Conservation (phyloP, 2,329 filamentous ascomycete genomes). For the Tolypocladium inflatum region DNA sequence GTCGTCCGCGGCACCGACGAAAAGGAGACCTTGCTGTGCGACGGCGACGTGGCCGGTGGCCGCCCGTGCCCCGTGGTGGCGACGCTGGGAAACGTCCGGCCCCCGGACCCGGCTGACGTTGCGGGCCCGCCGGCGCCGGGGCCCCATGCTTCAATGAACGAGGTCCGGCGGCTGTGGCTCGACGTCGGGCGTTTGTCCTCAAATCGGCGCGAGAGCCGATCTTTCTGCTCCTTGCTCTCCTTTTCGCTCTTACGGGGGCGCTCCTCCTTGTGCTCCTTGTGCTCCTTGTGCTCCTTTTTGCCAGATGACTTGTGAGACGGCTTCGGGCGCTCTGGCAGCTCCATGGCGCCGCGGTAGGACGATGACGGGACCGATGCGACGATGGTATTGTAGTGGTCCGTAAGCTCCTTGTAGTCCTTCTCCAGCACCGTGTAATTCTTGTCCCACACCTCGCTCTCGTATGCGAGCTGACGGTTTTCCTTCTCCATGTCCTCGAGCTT, state of each 20-base stretch:
- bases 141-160: constrained; percentile 25
- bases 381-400: constrained; percentile 17
- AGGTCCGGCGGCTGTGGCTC: constrained; percentile 15
- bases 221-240: constrained; percentile 20
- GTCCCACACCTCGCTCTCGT: constrained; percentile 4
- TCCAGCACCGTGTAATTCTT: constrained; percentile 15
- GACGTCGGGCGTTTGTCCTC: constrained; percentile 20
- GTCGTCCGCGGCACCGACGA: constrained; percentile 20
- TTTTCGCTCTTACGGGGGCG: constrained; percentile 11
- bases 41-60: constrained; percentile 10
- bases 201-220: constrained; percentile 27
- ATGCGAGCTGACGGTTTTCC: constrained; percentile 14
- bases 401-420: constrained; percentile 18
- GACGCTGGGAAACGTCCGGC: neutral
- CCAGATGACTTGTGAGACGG: constrained; percentile 8
- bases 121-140: constrained; percentile 16
- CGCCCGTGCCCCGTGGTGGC: constrained; percentile 10
- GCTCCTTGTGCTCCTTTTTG: constrained; percentile 13
- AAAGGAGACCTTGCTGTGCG: constrained; percentile 12
- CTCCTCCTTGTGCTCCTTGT: constrained; percentile 12
- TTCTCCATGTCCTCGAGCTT: constrained; percentile 15
- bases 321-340: constrained; percentile 17
- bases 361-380: constrained; percentile 9
- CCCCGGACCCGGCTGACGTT: neutral
- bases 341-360: constrained; percentile 14